Evolutionary conservation across 352 stramenopile species (phyloP), one percentile per base, ranked within the genome.

Genomic region (Peronospora destructor): DNA sequence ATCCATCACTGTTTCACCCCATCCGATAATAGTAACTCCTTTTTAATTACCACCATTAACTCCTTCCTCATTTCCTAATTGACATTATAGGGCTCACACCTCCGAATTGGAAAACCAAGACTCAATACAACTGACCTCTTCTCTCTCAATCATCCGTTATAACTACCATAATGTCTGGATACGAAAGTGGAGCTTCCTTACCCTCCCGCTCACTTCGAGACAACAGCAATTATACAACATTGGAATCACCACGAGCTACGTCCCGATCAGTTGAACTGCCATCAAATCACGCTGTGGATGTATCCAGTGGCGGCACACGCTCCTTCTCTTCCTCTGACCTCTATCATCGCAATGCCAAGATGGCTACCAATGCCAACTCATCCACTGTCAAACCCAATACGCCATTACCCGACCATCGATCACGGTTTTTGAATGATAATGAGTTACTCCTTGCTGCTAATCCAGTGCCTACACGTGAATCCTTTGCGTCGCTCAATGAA

Each of bases 371-470:
- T 33, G 40, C 41, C 6, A 58, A 56, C 6, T 56, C 53, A 26
- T n/a, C 36, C 40, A 37, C 11, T 13, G 45, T 60, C 1, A 44
- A 53, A 2, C 28, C 45, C 14, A 55, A n/a, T 10, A 59, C 49
- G 3, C 39, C 61, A 2, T 28, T 52, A 16, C 57, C 64, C 2
- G 51, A 74, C 43, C 77, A 84, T 50, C 73, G 73, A 9, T 63
- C 58, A 4, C 77, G 77, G 0, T 85, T 85, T 54, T 56, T 88
- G 25, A 86, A 61, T n/a, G 73, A 86, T 45, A 43, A 56, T 3
- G 74, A 88, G 48, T 64, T 75, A 10, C 55, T 82, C 9, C 58
- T 85, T 6, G 72, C 66, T 2, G 68, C 76, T 10, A 65, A 85
- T 34, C 74, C 76, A 5, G 49, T 54, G n/a, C 60, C 70, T 19